Evolutionary conservation across 2,329 filamentous ascomycete species (phyloP).

Genomic region (Xylariaceae sp.): DNA sequence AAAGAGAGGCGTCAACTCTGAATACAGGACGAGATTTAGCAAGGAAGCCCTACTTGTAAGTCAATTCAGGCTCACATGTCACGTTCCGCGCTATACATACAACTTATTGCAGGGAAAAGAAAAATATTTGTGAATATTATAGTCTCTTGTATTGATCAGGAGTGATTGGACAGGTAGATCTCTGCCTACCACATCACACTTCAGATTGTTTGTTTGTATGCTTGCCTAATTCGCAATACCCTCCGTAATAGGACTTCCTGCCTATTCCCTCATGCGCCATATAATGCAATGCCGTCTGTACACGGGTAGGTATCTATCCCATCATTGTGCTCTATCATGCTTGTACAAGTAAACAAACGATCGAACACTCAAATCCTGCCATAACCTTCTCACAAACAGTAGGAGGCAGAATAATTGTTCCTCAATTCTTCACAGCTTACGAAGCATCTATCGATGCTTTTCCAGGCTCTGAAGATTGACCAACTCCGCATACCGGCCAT

Average conservation of each 20-base stretch:
- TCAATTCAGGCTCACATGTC: too few relatives aligned
- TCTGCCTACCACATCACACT: not conserved
- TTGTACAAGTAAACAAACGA: not conserved
- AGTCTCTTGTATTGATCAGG: too few relatives aligned
- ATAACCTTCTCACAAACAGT: too few relatives aligned
- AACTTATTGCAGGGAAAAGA: too few relatives aligned
- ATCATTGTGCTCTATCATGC: not conserved
- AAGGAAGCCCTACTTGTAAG: too few relatives aligned
- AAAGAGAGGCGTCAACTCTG: too few relatives aligned
- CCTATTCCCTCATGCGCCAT: conserved; percentile 17
- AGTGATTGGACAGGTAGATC: too few relatives aligned
- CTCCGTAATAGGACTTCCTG: not conserved
- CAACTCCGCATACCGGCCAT: conserved; percentile 77
- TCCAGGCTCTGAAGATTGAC: conserved; percentile 81
- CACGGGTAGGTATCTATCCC: conserved; percentile 1
- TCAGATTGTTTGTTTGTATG: not conserved
- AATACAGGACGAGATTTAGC: too few relatives aligned
- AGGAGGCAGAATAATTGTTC: too few relatives aligned
- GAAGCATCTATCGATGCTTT: conserved; percentile 51
- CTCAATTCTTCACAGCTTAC: not conserved
- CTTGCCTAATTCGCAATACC: not conserved
- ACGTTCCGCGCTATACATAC: too few relatives aligned
- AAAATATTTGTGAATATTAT: too few relatives aligned
- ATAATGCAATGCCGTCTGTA: conserved; percentile 19
- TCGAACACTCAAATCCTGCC: not conserved